phyloP scores from a whole-genome alignment of 2,329 filamentous ascomycete genomes.

The Ascosphaera pollenicola region DNA sequence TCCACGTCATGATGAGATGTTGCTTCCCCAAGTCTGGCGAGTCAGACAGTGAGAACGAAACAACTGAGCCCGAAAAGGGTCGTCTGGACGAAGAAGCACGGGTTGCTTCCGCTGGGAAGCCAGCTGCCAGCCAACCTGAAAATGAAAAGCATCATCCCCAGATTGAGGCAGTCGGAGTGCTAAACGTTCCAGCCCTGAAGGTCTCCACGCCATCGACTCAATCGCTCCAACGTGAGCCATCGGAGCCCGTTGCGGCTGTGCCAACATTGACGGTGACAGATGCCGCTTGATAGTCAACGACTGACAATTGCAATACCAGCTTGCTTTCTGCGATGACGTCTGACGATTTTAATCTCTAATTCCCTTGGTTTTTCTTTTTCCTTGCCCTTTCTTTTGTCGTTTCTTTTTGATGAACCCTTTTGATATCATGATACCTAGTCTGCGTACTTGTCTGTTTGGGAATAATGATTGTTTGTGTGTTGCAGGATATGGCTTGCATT shows the following conservation, averaged over 20 bases:
- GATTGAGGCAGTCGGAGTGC: background rate
- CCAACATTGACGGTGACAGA: too few species aligned
- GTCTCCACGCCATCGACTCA: background rate
- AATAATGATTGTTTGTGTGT: too few species aligned
- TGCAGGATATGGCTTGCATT: too few species aligned
- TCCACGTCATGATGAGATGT: slow-evolving; percentile 8
- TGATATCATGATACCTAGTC: too few species aligned
- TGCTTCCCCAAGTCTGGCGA: slow-evolving; percentile 7
- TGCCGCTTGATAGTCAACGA: too few species aligned
- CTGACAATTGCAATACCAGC: too few species aligned
- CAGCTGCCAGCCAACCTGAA: background rate
- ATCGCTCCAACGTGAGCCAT: background rate
- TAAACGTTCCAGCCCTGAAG: background rate
- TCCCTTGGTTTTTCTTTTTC: too few species aligned
- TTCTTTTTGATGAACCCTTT: too few species aligned
- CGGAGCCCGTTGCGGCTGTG: background rate
- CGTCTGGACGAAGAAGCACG: slow-evolving; percentile 4
- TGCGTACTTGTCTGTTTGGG: too few species aligned
- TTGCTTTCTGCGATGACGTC: too few species aligned
- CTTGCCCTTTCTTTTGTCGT: too few species aligned
- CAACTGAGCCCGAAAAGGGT: slow-evolving; percentile 6
- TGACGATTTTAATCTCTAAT: too few species aligned
- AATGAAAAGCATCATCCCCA: slow-evolving; percentile 1
- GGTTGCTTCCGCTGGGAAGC: background rate
- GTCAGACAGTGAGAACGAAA: slow-evolving; percentile 1